These are phyloP conservation scores for Boletus rex-veris DNA, from an alignment of 768 basidiomycete species.

Conservation along the genomic window DNA sequence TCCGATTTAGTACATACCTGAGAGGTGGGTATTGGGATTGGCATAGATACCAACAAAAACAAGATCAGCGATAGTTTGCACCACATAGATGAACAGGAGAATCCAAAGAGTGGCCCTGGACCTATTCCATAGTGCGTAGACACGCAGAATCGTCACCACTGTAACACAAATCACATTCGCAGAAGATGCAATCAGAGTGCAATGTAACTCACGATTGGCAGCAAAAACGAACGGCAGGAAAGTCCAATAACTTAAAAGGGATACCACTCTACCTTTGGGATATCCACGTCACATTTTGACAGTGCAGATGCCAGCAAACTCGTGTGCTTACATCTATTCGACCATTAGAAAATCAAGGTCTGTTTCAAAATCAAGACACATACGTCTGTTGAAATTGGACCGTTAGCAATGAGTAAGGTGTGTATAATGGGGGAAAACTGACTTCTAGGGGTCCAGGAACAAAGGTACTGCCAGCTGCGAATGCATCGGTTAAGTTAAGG, in stretches of 20 bases:
- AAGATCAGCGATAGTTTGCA: not conserved
- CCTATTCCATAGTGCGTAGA: not conserved
- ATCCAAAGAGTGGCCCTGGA: not conserved
- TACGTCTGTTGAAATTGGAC: not conserved
- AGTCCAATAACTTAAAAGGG: fast-evolving
- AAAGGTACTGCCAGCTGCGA: not conserved
- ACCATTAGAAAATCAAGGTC: too few species aligned
- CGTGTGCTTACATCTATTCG: not conserved
- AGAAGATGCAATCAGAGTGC: not conserved
- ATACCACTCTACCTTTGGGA: not conserved
- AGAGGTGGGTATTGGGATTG: not conserved
- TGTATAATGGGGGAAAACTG: not conserved
- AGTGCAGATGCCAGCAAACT: too few species aligned
- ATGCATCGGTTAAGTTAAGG: not conserved
- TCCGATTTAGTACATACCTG: not conserved
- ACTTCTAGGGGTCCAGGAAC: not conserved
- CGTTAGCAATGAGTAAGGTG: not conserved
- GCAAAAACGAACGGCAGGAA: not conserved
- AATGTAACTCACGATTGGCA: not conserved
- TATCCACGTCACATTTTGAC: too few species aligned
- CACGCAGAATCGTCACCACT: not conserved
- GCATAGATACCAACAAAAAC: not conserved
- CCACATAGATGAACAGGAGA: not conserved
- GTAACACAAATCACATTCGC: not conserved
- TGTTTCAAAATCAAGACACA: too few species aligned